phyloP scores from a whole-genome alignment of 768 basidiomycete genomes.

The Lactarius vividus region DNA sequence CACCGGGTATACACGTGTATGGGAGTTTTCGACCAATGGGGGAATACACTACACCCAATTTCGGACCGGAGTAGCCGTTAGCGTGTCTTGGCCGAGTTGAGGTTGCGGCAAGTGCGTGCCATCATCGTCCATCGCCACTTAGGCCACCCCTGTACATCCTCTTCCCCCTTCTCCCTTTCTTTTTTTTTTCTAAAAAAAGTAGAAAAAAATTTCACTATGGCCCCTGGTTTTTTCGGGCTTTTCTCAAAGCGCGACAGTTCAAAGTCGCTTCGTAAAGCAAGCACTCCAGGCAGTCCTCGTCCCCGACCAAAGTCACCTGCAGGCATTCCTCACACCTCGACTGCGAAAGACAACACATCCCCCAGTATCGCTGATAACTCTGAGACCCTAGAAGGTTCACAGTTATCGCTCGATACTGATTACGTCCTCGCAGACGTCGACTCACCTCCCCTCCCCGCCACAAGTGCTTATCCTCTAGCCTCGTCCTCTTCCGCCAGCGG shows the following conservation, averaged over 20 bases:
- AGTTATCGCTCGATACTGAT: constrained; percentile 25
- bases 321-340: constrained; percentile 5
- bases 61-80: not conserved
- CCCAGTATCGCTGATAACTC: constrained; percentile 21
- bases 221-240: constrained; percentile 16
- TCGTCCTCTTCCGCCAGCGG: constrained; percentile 23
- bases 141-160: not conserved
- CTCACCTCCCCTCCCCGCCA: constrained; percentile 13
- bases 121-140: not conserved
- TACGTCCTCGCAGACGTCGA: constrained; percentile 26
- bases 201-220: not conserved
- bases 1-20: not conserved
- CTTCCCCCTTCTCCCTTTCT: not conserved
- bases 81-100: not conserved
- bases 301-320: not conserved
- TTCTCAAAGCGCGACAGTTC: constrained; percentile 23
- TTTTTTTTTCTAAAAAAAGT: not conserved
- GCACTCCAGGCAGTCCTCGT: not conserved
- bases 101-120: not conserved
- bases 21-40: not conserved
- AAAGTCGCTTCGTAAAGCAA: not conserved
- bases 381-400: constrained; percentile 13
- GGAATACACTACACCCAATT: not conserved
- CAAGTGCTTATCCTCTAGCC: constrained; percentile 8
- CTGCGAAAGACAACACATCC: constrained; percentile 6